Evolutionary conservation across 306 rosid genomes (phyloP).

Genomic region (Malus fusca): DNA sequence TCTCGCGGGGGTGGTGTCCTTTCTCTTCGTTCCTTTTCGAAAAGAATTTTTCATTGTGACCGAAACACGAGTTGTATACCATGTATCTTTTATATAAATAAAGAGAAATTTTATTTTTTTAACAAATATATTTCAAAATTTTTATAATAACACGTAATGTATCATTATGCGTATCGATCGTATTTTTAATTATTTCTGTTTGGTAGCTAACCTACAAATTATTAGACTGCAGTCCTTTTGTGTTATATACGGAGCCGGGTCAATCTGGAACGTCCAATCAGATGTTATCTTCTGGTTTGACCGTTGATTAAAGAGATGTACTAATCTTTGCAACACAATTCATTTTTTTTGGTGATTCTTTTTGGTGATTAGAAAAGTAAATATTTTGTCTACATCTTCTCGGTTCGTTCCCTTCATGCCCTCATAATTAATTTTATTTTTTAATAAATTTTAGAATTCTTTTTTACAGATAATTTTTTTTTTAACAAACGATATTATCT

Average conservation of each 20-base stretch:
- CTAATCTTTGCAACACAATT: neutral
- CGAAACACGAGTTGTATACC: rapidly evolving
- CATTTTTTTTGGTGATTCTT: too few relatives aligned
- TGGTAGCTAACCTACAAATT: neutral
- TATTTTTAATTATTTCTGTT: neutral
- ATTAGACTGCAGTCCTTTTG: neutral
- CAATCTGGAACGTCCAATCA: neutral
- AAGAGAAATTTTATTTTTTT: too few relatives aligned
- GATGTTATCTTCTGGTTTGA: neutral
- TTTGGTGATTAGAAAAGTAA: too few relatives aligned
- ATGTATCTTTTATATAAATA: rapidly evolving
- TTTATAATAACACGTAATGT: rapidly evolving
- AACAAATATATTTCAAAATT: too few relatives aligned
- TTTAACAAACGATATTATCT: too few relatives aligned
- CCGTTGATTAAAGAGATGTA: neutral
- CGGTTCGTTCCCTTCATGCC: neutral
- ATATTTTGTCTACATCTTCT: too few relatives aligned
- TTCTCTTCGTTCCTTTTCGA: neutral
- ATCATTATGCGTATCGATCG: rapidly evolving
- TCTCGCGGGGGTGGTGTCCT: neutral
- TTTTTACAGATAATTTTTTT: too few relatives aligned
- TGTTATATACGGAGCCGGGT: neutral
- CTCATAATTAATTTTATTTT: too few relatives aligned
- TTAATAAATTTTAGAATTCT: too few relatives aligned
- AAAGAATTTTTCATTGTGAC: rapidly evolving